Percentiles rank a stretch among this genome's conserved stretches.
Evolutionary conservation across 1,284 basidiomycete species (phyloP).

Genomic region (Moniliophthora roreri): DNA sequence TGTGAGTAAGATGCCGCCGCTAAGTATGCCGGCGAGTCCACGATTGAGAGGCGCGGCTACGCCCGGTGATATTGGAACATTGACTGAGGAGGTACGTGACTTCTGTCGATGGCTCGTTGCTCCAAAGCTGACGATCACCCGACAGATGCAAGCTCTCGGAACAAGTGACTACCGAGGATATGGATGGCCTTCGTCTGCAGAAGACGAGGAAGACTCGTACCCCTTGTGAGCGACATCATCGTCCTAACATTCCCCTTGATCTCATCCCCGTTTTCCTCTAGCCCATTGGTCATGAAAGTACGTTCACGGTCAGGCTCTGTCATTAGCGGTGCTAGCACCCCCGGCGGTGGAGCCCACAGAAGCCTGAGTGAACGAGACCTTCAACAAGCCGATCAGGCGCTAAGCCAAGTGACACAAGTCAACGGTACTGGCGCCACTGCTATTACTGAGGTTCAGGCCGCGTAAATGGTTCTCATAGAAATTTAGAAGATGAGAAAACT

Average conservation of each 20-base stretch:
- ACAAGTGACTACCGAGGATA: constrained; percentile 90
- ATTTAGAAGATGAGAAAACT: too few species aligned
- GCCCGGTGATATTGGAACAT: constrained; percentile 90
- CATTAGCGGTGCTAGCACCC: constrained; percentile 86
- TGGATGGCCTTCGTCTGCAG: constrained; percentile 59
- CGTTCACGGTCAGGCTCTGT: constrained; percentile 85
- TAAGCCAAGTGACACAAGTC: constrained; percentile 52
- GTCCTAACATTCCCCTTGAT: neutral
- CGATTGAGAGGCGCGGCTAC: constrained; percentile 81
- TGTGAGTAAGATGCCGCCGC: constrained; percentile 67
- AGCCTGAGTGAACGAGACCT: constrained; percentile 85
- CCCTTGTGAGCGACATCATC: constrained; percentile 67
- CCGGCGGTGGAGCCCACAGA: constrained; percentile 74
- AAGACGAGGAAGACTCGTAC: constrained; percentile 91
- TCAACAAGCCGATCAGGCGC: constrained; percentile 79
- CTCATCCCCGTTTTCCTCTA: constrained; percentile 26
- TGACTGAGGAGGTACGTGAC: constrained; percentile 78
- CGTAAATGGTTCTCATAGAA: too few species aligned
- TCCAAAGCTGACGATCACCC: constrained; percentile 5
- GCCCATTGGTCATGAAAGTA: constrained; percentile 90
- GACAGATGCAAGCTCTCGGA: constrained; percentile 78
- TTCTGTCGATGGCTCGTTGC: constrained; percentile 1
- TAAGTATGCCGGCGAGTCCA: constrained; percentile 88
- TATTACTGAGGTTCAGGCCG: too few species aligned
- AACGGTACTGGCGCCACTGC: too few species aligned